Evolutionary conservation across 345 rosid genomes (phyloP), one percentile per base, ranked within the genome.

Genomic region (Eucalyptus decipiens): DNA sequence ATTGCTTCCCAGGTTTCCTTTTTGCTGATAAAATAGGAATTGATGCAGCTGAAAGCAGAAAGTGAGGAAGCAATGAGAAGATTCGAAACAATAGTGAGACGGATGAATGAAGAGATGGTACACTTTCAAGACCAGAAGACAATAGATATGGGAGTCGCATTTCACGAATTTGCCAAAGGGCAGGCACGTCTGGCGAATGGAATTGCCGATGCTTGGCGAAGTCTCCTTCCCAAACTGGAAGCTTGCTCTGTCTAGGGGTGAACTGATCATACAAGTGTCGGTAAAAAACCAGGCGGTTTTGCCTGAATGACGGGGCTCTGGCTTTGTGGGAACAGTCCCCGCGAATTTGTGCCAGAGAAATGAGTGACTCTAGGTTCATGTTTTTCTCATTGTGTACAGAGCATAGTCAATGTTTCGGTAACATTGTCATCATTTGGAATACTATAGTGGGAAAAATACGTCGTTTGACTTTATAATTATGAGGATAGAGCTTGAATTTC

Each of bases 221-320:
- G 97, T 91, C 99, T 98, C 90, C 99, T 98, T 89, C 99, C 99
- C 24, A 98, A 96, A 92, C 97, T 97, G 30, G 99, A 98, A 93
- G 94, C 97, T 86, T 94, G 96, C 90, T 95, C 95, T 56, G 26
- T 90, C 5, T 65, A 87, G 86, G 86, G 54, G 60, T 56, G 32
- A 51, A 14, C 50, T 45, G 28, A 19, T 50, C 87, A 30, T 32
- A 15, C 87, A 48, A 76, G 47, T 11, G 45, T 40, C 28, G 30
- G 47, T 76, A 40, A 40, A 76, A 76, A 6, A 21, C 47, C 85
- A 40, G 85, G 85, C 2, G 85, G 15, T 76, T 76, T 76, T 76
- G 47, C 83, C 83, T 40, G 83, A 37, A 40, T 37, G 83, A 76
- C 14, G 45, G 83, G 30, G 83, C 65, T 86, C 45, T 86, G 65